Evolutionary conservation across 805 yeast genomes (phyloP), one percentile per base, ranked within the genome.

Genomic region (Groenewaldozyma salmanticensis): DNA sequence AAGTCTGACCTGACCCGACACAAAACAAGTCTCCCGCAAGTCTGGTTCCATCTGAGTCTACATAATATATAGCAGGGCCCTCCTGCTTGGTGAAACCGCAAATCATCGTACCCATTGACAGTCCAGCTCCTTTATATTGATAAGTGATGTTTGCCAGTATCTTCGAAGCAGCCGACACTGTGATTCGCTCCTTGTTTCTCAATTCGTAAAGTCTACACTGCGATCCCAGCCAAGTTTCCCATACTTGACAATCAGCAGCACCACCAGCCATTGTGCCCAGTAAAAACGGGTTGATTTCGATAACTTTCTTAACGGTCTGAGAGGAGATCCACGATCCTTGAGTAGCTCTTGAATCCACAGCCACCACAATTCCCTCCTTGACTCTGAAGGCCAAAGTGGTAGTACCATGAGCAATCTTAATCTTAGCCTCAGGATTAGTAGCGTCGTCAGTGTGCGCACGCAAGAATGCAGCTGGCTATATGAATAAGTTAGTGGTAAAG

Each of bases 221-320:
- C 15, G 95, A 70, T 48, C 98, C 98, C 46, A 92, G 73, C 97
- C 97, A 92, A 29, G 96, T 85, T 67, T 92, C 97, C 98, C 98
- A 92, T 65, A 72, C 92, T 64, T 92, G 98, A 71, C 98, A 92
- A 66, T 92, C 98, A 24, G 97, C 97, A 38, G 98, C 98, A 69
- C 97, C 97, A 66, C 98, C 98, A 27, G 98, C 98, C 96, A 92
- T 79, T 17, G 98, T 92, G 50, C 98, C 98, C 54, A 92, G 72
- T 49, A 92, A 66, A 61, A 84, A 82, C 40, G 96, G 96, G 64
- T 92, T 92, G 66, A 92, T 92, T 64, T 90, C 90, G 55, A 92
- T 87, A 42, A 92, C 98, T 65, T 92, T 92, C 65, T 90, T 90
- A 49, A 92, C 98, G 2, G 96, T 87, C 62, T 88, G 96, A 13